phyloP scores from a whole-genome alignment of 768 basidiomycete genomes.

The Phallus indusiatus region DNA sequence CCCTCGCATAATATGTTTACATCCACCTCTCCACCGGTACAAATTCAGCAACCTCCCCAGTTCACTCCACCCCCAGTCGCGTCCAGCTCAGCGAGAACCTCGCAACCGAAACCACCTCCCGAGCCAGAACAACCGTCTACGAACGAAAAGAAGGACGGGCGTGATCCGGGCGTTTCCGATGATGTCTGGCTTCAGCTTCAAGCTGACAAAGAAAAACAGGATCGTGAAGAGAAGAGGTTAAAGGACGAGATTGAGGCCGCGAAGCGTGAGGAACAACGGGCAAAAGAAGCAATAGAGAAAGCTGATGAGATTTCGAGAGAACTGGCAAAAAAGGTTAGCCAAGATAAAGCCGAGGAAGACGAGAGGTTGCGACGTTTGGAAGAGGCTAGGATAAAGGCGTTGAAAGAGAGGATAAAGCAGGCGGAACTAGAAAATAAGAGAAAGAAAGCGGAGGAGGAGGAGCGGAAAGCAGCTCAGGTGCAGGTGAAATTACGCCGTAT shows the following conservation, averaged over 20 bases:
- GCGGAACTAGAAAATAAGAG: slow-evolving; percentile 20
- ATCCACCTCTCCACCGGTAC: neutral
- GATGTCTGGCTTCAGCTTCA: slow-evolving; percentile 42
- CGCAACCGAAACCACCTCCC: neutral
- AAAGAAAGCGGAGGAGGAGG: slow-evolving; percentile 19
- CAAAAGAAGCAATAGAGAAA: neutral
- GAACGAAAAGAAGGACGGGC: slow-evolving; percentile 10
- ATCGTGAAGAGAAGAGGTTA: slow-evolving; percentile 17
- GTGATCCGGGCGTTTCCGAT: slow-evolving; percentile 47
- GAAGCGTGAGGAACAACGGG: neutral
- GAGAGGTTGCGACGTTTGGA: neutral
- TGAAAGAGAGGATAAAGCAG: neutral
- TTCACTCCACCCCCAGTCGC: neutral
- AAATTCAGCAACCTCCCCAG: neutral
- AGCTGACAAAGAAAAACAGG: slow-evolving; percentile 26
- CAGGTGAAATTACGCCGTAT: slow-evolving; percentile 35
- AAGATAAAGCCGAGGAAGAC: slow-evolving; percentile 13
- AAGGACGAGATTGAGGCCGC: slow-evolving; percentile 14
- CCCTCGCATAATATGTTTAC: neutral
- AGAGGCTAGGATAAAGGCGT: neutral
- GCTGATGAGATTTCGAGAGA: neutral
- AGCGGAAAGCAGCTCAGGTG: slow-evolving; percentile 29
- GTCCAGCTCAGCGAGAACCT: neutral
- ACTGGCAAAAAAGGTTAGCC: neutral
- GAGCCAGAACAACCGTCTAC: slow-evolving; percentile 1